Evolutionary conservation across 2,329 filamentous ascomycete genomes (phyloP), one percentile per base, ranked within the genome.

Genomic region (Mollisia scopiformis): DNA sequence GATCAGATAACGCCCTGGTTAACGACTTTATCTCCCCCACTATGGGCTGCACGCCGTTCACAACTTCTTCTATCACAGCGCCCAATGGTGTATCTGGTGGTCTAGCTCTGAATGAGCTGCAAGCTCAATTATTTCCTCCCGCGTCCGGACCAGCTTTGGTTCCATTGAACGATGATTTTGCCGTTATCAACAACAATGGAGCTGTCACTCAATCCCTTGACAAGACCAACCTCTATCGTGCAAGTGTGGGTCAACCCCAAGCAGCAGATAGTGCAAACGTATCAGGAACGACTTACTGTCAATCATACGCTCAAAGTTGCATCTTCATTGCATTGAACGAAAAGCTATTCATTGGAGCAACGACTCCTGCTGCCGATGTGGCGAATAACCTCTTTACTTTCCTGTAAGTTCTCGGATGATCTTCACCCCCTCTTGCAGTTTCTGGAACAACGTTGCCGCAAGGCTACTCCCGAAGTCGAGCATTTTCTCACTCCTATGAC

Each of bases 201-300:
- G 41, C 54, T 6, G 16, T 49, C 54, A 56, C 54, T 6, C 54
- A 56, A 27, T 56, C 39, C 16, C 54, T 56, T n/a, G 27, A 3
- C 27, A 56, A 49, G 39, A 47, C 39, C 27, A 56, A 56, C 27
- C 39, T 56, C 3, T 56, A 47, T 23, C 54, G 39, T 7, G 54
- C 54, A 6, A 28, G 54, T 21, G 54, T 56, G 11, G 39, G 54
- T 21, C 54, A 56, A 33, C 39, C 54, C 19, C 54, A 49, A 46
- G 53, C 53, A 5, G 54, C 39, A 14, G 25, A 31, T 47, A 27
- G 6, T 25, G 39, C 54, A 10, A 35, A 56, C 35, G 54, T 41
- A 13, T 56, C 54, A 14, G 39, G 39, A 16, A 56, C 39, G 11
- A 56, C 54, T n/a, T 56, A 56, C 54, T 56, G 54, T 13, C 39